Conservation (phyloP, 208 protist species). For the Leishmania gerbilli region DNA sequence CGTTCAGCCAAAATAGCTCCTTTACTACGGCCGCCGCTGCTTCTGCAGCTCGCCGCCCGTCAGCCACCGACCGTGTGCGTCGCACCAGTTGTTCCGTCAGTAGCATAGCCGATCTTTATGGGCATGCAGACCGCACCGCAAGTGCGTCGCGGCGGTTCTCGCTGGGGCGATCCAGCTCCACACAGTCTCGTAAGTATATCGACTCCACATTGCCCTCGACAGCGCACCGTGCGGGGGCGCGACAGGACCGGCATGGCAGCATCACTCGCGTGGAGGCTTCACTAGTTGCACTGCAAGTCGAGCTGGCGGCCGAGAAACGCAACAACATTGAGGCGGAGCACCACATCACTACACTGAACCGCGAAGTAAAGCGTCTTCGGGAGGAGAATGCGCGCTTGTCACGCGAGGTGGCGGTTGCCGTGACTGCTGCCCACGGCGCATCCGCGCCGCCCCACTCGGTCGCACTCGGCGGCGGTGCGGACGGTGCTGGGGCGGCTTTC, state of each 20-base stretch:
- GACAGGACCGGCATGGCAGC: constrained; percentile 23
- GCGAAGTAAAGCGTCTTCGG: constrained; percentile 49
- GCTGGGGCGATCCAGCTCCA: not conserved
- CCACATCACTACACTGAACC: constrained; percentile 43
- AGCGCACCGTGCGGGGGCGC: not conserved
- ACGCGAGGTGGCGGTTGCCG: constrained; percentile 14
- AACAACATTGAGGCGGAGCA: constrained; percentile 76
- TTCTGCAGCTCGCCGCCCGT: not conserved
- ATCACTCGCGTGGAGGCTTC: constrained; percentile 40
- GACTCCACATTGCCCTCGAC: not conserved
- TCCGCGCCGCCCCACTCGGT: not conserved
- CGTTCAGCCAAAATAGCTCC: not conserved
- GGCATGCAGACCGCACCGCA: not conserved
- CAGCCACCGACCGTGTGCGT: not conserved
- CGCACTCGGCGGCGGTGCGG: not conserved
- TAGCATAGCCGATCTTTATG: not conserved
- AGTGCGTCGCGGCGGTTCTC: not conserved
- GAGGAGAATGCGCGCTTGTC: constrained; percentile 45
- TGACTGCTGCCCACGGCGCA: not conserved
- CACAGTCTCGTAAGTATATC: not conserved
- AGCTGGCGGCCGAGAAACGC: constrained; percentile 71
- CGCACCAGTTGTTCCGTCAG: not conserved
- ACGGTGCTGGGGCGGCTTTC: not conserved
- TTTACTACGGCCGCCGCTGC: not conserved
- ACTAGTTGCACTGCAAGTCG: constrained; percentile 52